Evolutionary conservation across 2,329 filamentous ascomycete species (phyloP).

Genomic region (Hymenoscyphus occultus): DNA sequence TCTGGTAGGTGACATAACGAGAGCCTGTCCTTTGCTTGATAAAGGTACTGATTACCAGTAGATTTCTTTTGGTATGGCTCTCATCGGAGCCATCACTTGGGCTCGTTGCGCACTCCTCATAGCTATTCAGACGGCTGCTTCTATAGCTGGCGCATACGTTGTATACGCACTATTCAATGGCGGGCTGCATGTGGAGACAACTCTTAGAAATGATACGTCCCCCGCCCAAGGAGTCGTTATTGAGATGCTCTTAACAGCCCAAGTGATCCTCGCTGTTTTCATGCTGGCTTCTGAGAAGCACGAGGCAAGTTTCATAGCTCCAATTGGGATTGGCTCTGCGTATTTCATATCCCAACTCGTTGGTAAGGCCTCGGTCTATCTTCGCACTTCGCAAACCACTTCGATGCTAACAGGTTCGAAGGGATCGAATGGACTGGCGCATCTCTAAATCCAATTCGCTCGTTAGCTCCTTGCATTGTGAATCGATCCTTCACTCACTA

Average conservation of each 20-base stretch:
- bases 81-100: constrained; percentile 38
- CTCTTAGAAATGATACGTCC: constrained; percentile 40
- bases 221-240: constrained; percentile 48
- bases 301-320: constrained; percentile 46
- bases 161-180: constrained; percentile 45
- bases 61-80: constrained; percentile 40
- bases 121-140: constrained; percentile 37
- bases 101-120: constrained; percentile 35
- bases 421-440: constrained; percentile 49
- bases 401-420: constrained; percentile 13
- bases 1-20: constrained; percentile 35
- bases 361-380: constrained; percentile 23
- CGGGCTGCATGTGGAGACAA: constrained; percentile 43
- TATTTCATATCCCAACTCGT: constrained; percentile 46
- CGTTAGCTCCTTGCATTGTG: constrained; percentile 47
- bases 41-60: constrained; percentile 9
- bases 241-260: constrained; percentile 48
- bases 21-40: not conserved
- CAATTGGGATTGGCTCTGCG: constrained; percentile 47
- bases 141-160: constrained; percentile 41
- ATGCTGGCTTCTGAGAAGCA: constrained; percentile 53
- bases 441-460: constrained; percentile 47
- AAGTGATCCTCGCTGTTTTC: constrained; percentile 49
- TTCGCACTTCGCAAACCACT: not conserved
- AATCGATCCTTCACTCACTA: constrained; percentile 41